A percentile compares a stretch with the other conserved stretches of the same genome.
phyloP scores from a whole-genome alignment of 805 yeast genomes.

The Teunomyces cretensis region DNA sequence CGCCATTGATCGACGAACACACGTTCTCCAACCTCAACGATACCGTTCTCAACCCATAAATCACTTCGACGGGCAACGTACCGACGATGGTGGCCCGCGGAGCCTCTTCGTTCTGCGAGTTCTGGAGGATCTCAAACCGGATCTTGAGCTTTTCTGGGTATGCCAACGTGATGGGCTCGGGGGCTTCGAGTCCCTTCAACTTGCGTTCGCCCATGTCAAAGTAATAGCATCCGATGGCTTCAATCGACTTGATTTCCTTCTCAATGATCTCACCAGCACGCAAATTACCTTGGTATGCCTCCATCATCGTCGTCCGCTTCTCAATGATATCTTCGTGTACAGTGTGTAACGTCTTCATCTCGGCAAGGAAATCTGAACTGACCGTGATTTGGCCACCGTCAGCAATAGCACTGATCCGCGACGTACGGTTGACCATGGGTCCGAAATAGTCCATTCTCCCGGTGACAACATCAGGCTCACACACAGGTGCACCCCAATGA shows the following conservation, averaged over 20 bases:
- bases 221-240: constrained; percentile 66
- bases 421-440: constrained; percentile 95
- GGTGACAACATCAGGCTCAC: constrained; percentile 92
- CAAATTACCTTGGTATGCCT: constrained; percentile 45
- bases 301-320: constrained; percentile 26
- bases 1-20: constrained; percentile 50
- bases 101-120: constrained; percentile 22
- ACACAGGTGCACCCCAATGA: constrained; percentile 97
- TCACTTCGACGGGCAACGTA: constrained; percentile 41
- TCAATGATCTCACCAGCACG: constrained; percentile 59
- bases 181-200: constrained; percentile 91
- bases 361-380: constrained; percentile 77
- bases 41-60: constrained; percentile 53
- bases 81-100: constrained; percentile 36
- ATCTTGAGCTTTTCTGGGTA: constrained; percentile 67
- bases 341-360: constrained; percentile 57
- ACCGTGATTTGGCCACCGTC: constrained; percentile 97
- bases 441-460: constrained; percentile 98
- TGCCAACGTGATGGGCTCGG: constrained; percentile 77
- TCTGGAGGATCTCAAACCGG: constrained; percentile 50
- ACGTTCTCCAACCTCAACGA: constrained; percentile 60
- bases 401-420: constrained; percentile 91
- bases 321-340: constrained; percentile 42
- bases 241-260: constrained; percentile 61
- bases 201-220: constrained; percentile 81